Percentiles rank a stretch among this genome's conserved stretches.
Evolutionary conservation across 1,139 yeast species (phyloP).

Genomic region (Lodderomyces margitis): DNA sequence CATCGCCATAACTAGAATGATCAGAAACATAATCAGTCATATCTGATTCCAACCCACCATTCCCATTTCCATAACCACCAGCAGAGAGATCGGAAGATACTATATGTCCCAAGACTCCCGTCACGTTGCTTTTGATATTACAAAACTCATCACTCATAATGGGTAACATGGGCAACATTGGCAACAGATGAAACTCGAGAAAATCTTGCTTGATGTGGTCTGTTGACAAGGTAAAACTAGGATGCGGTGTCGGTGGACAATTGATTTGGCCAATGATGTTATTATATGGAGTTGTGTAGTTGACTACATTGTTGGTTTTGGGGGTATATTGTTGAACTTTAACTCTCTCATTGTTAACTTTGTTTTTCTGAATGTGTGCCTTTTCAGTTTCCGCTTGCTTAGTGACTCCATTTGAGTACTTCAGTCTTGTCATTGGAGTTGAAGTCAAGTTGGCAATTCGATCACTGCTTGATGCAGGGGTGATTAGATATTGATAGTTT

Average conservation of each 20-base stretch:
- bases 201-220: not conserved
- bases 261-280: not conserved
- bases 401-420: not conserved
- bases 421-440: not conserved
- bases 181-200: not conserved
- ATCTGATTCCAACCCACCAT: not conserved
- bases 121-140: not conserved
- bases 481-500: not conserved
- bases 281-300: not conserved
- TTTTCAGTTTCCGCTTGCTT: not conserved
- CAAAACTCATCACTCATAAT: not conserved
- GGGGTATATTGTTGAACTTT: too few species aligned
- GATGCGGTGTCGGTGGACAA: conserved; percentile 1
- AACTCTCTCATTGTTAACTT: too few species aligned
- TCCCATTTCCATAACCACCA: not conserved
- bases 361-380: not conserved
- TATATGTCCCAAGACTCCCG: not conserved
- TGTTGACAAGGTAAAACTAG: not conserved
- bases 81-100: not conserved
- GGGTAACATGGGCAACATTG: too few species aligned
- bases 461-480: not conserved
- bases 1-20: not conserved
- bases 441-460: too few species aligned
- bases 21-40: conserved; percentile 1
- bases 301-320: not conserved